phyloP scores from a whole-genome alignment of 1,284 basidiomycete species.

The Puccinia novopanici region DNA sequence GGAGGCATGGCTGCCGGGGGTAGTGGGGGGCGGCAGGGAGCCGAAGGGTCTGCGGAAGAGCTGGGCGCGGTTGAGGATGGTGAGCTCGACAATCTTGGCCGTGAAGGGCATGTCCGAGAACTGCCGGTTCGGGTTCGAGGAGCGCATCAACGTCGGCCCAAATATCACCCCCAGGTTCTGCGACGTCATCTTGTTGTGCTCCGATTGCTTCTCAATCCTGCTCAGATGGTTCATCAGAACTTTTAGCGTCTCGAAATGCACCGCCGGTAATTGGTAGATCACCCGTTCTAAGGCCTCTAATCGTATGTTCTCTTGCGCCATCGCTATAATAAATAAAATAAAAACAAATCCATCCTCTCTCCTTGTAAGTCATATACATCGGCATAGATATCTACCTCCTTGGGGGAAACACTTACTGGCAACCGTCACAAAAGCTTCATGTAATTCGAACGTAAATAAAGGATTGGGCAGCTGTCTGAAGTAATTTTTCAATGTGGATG shows the following conservation, averaged over 20 bases:
- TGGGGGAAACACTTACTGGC: conserved; percentile 28
- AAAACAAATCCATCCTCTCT: neutral
- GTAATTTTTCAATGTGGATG: conserved; percentile 94
- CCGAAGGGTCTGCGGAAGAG: conserved; percentile 32
- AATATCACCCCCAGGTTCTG: conserved; percentile 99
- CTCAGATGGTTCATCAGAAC: conserved; percentile 79
- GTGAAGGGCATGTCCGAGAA: conserved; percentile 46
- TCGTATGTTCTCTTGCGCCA: conserved; percentile 63
- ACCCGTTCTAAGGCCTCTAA: conserved; percentile 69
- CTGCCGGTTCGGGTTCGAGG: conserved; percentile 27
- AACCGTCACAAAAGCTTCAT: conserved; percentile 71
- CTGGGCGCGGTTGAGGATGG: neutral
- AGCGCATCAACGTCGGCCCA: conserved; percentile 64
- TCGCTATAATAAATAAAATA: conserved; percentile 69
- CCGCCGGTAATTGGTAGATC: conserved; percentile 75
- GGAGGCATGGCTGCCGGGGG: neutral
- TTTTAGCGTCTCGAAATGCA: conserved; percentile 83
- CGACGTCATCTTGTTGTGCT: conserved; percentile 87
- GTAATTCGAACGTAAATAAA: conserved; percentile 83
- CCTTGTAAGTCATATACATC: neutral
- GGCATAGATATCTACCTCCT: no score
- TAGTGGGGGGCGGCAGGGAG: neutral
- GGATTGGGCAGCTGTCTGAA: conserved; percentile 89
- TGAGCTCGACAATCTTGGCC: conserved; percentile 39
- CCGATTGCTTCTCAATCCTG: conserved; percentile 60